A percentile compares a stretch with the other conserved stretches of the same genome.
phyloP scores from a whole-genome alignment of 2,329 filamentous ascomycete genomes.

The Penicillium nordicum region DNA sequence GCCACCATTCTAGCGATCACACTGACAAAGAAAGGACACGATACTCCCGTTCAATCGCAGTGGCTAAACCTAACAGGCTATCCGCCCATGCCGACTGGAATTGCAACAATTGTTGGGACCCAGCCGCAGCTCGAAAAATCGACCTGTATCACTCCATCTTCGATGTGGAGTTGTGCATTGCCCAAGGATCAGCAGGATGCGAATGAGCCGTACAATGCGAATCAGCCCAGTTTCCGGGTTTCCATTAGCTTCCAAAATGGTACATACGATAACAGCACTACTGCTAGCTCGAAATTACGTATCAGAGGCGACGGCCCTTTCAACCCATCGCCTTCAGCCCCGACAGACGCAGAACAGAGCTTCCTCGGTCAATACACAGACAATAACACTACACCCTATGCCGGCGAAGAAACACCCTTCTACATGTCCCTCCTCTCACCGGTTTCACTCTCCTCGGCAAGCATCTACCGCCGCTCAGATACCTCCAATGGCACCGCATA shows the following conservation, averaged over 20 bases:
- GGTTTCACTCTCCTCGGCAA: slow-evolving; percentile 39
- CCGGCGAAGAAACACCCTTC: slow-evolving; percentile 84
- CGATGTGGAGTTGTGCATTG: slow-evolving; percentile 81
- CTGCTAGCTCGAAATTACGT: slow-evolving; percentile 37
- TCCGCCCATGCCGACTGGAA: slow-evolving; percentile 79
- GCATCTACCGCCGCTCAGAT: slow-evolving; percentile 36
- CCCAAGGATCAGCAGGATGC: slow-evolving; percentile 72
- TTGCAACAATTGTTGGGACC: slow-evolving; percentile 73
- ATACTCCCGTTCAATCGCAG: slow-evolving; percentile 47
- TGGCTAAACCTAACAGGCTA: slow-evolving; percentile 87
- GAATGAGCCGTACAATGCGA: slow-evolving; percentile 60
- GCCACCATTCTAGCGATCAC: slow-evolving; percentile 57
- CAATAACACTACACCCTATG: slow-evolving; percentile 65
- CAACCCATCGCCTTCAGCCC: slow-evolving; percentile 46
- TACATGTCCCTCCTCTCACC: slow-evolving; percentile 68
- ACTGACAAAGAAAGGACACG: slow-evolving; percentile 48
- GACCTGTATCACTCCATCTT: slow-evolving; percentile 67
- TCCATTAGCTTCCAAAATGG: slow-evolving; percentile 64
- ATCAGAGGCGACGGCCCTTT: slow-evolving; percentile 37
- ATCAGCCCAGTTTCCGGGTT: slow-evolving; percentile 75
- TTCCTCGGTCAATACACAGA: slow-evolving; percentile 89
- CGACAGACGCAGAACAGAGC: slow-evolving; percentile 62
- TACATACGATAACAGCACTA: slow-evolving; percentile 60
- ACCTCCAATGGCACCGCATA: slow-evolving; percentile 25
- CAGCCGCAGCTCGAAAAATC: slow-evolving; percentile 62